These are phyloP conservation scores for Phlebiopsis flavidoalba DNA, from an alignment of 768 basidiomycete species.

Conservation along the genomic window DNA sequence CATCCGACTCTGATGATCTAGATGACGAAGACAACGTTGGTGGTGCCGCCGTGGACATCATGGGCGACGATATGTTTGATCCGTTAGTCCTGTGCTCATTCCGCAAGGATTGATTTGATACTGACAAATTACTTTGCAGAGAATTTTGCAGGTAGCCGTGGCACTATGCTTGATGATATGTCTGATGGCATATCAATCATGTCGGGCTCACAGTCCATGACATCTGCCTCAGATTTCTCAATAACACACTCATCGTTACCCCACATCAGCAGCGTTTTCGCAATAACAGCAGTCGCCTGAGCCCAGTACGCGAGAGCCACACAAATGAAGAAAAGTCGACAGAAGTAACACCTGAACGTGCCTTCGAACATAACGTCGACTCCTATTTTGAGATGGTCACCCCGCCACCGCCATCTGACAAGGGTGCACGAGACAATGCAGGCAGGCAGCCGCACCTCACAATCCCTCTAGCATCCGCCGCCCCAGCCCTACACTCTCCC, in stretches of 20 bases:
- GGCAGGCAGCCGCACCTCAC: neutral
- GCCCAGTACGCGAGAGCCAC: conserved; percentile 41
- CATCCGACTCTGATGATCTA: conserved; percentile 15
- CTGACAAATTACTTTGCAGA: conserved; percentile 31
- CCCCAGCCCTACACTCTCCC: conserved; percentile 14
- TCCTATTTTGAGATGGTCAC: conserved; percentile 54
- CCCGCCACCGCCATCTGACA: conserved; percentile 21
- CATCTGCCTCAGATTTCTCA: conserved; percentile 54
- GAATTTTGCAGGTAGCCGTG: conserved; percentile 59
- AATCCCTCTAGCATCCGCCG: neutral
- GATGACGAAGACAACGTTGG: conserved; percentile 33
- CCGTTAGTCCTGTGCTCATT: conserved; percentile 37
- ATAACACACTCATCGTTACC: conserved; percentile 45
- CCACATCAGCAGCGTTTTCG: conserved; percentile 32
- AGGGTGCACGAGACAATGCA: neutral
- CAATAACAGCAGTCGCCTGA: conserved; percentile 18
- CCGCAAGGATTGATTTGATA: neutral
- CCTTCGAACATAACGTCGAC: conserved; percentile 21
- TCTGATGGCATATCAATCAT: conserved; percentile 61
- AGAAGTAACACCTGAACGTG: conserved; percentile 22
- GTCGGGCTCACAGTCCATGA: conserved; percentile 43
- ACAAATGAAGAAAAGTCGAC: conserved; percentile 25
- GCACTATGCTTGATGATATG: conserved; percentile 42
- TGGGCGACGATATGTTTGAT: conserved; percentile 65
- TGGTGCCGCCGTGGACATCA: conserved; percentile 39